Evolutionary conservation across 2,329 filamentous ascomycete species (phyloP).

Genomic region (Byssothecium circinans): DNA sequence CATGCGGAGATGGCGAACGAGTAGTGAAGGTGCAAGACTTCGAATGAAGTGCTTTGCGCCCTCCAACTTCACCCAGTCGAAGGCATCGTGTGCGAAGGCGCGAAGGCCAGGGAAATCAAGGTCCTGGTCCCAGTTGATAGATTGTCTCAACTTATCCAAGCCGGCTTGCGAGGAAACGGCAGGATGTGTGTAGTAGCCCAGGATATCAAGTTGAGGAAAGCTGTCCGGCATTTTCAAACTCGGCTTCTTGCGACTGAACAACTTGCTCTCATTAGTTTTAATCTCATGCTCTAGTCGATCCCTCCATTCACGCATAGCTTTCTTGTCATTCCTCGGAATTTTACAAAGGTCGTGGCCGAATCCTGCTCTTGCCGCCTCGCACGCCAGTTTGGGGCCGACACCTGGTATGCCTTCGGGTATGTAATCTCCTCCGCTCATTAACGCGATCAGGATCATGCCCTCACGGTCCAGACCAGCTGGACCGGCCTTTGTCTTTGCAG

Average conservation of each 20-base stretch:
- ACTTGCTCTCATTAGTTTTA: constrained; percentile 77
- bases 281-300: constrained; percentile 73
- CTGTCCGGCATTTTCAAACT: constrained; percentile 73
- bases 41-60: constrained; percentile 85
- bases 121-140: constrained; percentile 62
- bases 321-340: constrained; percentile 61
- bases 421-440: constrained; percentile 97
- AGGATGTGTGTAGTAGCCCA: constrained; percentile 87
- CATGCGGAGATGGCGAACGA: constrained; percentile 61
- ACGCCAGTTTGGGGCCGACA: constrained; percentile 85
- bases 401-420: constrained; percentile 83
- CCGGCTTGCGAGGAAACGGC: constrained; percentile 68
- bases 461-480: constrained; percentile 71
- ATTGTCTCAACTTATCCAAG: constrained; percentile 57
- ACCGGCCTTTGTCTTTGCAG: constrained; percentile 56
- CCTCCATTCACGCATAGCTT: constrained; percentile 69
- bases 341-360: constrained; percentile 77
- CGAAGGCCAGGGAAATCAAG: constrained; percentile 70
- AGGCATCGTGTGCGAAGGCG: constrained; percentile 73
- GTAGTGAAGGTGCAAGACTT: constrained; percentile 73
- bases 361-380: constrained; percentile 84
- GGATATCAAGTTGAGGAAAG: constrained; percentile 78
- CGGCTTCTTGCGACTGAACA: constrained; percentile 76
- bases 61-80: constrained; percentile 79
- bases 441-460: constrained; percentile 89